Base-by-base conservation (phyloP, 2,329 filamentous ascomycete species). In the Coniochaeta sp. region DNA sequence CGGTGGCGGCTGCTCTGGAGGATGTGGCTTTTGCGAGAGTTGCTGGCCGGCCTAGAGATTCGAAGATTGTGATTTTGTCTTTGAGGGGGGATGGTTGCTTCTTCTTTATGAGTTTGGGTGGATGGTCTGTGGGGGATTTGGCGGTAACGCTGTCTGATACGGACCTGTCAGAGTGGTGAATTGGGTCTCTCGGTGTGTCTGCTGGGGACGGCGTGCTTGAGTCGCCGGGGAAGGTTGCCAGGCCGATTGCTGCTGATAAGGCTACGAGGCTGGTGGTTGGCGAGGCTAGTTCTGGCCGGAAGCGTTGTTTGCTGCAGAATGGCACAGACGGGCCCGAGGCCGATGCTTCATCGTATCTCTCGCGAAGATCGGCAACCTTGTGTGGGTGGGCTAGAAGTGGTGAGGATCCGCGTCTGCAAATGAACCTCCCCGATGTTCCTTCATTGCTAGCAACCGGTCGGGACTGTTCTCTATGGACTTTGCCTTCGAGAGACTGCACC, bases 341-440 rank as follows among this genome's bases (percentile, higher is more conserved):
- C 12, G 65, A 38, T 8, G 65, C 62, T 19, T 61, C 59, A 54
- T 74, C 70, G 59, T 73, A 73, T 0, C 70, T 31, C 43, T 38
- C 65, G 28, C 70, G 66, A 40, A 73, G 64, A 19, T 70, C 68
- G 2, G 70, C 64, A 6, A 74, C 71, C 40, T 68, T 72, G 24
- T 58, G 62, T 8, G 63, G 64, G 22, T 60, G 63, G 19, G 59
- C 59, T 14, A 59, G 59, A 6, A 33, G 26, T 5, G 62, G 57
- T 26, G 59, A 19, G 5, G 61, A 58, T 40, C 38, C 38, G 3
- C 9, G 16, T 22, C 22, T 14, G 19, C 19, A 17, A 19, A 7
- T 9, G 22, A 19, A 14, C 7, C 40, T 43, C 19, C n/a, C 40
- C 14, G 14, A n/a, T n/a, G 17, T 19, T 3, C n/a, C 7, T 11